Base-by-base conservation (phyloP, 2,329 filamentous ascomycete species). In the Colletotrichum chrysophilum region DNA sequence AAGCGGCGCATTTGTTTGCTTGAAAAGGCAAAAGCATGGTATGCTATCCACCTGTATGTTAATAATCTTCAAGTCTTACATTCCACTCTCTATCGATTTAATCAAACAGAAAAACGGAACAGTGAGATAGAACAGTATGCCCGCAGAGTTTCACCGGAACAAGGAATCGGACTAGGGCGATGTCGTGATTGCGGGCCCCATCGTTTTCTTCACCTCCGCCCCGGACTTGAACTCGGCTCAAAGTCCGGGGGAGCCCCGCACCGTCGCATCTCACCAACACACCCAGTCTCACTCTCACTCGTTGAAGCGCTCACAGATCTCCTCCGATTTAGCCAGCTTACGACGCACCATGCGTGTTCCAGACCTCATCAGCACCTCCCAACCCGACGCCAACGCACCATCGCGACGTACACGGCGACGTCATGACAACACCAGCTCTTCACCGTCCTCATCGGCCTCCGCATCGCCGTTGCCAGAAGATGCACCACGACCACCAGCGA, bases 311-410 rank as follows among this genome's bases (percentile, higher is more conserved):
- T 28, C 34, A 48, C 13, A 3, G 9, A 16, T 5, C 58, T 21
- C 21, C 38, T 21, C 30, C 8, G 10, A 14, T 18, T 28, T 14
- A 30, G 7, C n/a, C 1, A 9, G 32, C 34, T 72, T 9, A 61
- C 48, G 70, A 60, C 62, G 26, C 52, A 55, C 14, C 18, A 69
- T 69, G 55, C 70, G 70, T 18, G 70, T 69, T 4, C 52, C 70
- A n/a, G 70, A 60, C 7, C 62, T 72, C 16, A 72, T 72, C 30
- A 73, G 55, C 65, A 30, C 21, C 30, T 60, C 52, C 0, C 30
- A 58, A 16, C 10, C 55, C 26, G 70, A 69, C 13, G 13, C 5
- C 48, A 52, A 66, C 52, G 34, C 70, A 12, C 1, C 56, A 18
- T 16, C 30, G 5, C 64, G n/a, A 18, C 70, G 65, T 2, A 61